Evolutionary conservation across 441 rosid species (phyloP), one percentile per base, ranked within the genome.

Genomic region (Syzygium malaccense): DNA sequence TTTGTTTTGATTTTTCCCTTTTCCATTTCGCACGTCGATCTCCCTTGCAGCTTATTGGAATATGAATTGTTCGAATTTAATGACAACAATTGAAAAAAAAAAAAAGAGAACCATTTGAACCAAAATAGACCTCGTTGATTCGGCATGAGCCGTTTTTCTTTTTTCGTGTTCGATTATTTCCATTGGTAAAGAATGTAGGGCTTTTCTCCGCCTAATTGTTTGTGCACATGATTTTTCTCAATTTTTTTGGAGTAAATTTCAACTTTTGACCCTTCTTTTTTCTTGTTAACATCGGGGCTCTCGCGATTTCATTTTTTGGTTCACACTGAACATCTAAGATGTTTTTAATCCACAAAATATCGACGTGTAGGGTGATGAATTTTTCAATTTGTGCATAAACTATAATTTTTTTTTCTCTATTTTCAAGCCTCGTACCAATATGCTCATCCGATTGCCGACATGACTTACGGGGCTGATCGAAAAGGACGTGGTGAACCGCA

Each of bases 11-110:
- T 20, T 71, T 37, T 10, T 1, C 45, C 26, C 6, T 32, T 17
- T 8, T 17, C 6, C 12, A 10, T 13, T 33, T 32, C 26, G 14
- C 0, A 0, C 48, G 5, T 68, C 48, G 11, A 18, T 0, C 7
- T 37, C 80, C 10, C 49, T 11, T 3, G 8, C 49, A 4, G 14
- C 28, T 25, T 25, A 57, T 9, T 4, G n/a, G n/a, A 25, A 9
- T 1, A 2, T 57, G n/a, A 57, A 23, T 57, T 10, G 19, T 3
- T 71, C 49, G 15, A 14, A 14, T 20, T 33, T 68, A 23, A 68
- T 0, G 8, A 15, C 15, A 68, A 23, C 3, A 19, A 32, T 32
- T 20, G 32, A 32, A 17, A 8, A 4, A 15, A 15, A 8, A n/a
- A 7, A 32, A 32, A 9, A 68, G 4, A 37, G 5, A 37, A 37